Base-by-base conservation (phyloP, 2,329 filamentous ascomycete genomes). In the Claviceps sp. region DNA sequence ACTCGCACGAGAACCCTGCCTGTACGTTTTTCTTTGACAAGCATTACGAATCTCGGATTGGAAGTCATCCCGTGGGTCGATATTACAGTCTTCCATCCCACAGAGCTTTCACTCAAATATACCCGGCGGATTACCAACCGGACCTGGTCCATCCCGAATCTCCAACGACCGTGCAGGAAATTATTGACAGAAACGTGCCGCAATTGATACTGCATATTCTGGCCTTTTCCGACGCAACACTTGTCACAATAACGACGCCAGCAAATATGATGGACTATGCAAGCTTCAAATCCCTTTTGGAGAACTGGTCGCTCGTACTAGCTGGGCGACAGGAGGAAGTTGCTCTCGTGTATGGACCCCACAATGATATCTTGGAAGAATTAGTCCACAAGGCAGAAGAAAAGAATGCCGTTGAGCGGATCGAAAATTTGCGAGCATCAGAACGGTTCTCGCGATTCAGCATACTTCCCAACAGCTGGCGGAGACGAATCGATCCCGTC, bases 281-380 rank as follows among this genome's bases (percentile, higher is more conserved):
- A 17, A 47, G 53, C 44, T 52, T 55, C 44, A 50, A 48, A 30
- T 48, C 43, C 3, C 50, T 55, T 17, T 34, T 55, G 1, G 30
- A 55, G 14, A 52, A 52, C 34, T 55, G 53, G 53, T 55, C 53
- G 14, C 48, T 52, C 30, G 51, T 52, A 30, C 37, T 55, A 38
- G 48, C 47, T 11, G 50, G 53, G 16, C 50, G 48, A 26, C 22
- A 14, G 39, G 22, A 46, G 5, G 37, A 39, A n/a, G 48, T 52
- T 26, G 44, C 50, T 5, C 5, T 30, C 10, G 48, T 51, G 10
- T 43, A 50, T 45, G 53, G 50, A n/a, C 22, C 44, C 14, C 39
- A 45, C 17, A 48, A 30, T 3, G 53, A 55, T 47, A 45, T 47
- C 17, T 43, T 55, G 13, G 34, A 42, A 34, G 45, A 49, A 30